These are phyloP conservation scores for Prunella vulgaris DNA, from an alignment of 257 asterid species.

Conservation along the genomic window DNA sequence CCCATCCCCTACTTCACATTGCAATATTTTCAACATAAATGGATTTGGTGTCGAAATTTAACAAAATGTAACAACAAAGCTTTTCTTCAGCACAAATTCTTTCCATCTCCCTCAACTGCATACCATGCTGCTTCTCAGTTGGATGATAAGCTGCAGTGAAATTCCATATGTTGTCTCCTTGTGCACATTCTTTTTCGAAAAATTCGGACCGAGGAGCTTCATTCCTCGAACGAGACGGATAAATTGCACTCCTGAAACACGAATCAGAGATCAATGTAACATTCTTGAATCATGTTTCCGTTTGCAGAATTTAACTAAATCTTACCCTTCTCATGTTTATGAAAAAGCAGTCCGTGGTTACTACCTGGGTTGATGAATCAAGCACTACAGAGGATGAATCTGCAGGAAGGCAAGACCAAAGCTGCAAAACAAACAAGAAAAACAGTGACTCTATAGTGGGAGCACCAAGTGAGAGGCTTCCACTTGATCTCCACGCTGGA, in stretches of 20 bases:
- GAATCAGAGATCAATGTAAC: neutral
- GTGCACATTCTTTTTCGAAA: neutral
- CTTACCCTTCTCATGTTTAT: neutral
- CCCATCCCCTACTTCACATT: neutral
- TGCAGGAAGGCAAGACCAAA: constrained; percentile 50
- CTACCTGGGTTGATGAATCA: constrained; percentile 10
- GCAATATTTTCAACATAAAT: neutral
- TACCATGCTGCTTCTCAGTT: no score
- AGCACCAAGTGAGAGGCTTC: constrained; percentile 75
- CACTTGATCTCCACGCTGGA: constrained; percentile 97
- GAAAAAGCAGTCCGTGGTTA: neutral
- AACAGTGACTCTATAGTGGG: constrained; percentile 47
- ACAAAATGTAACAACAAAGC: constrained; percentile 11
- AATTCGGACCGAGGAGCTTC: constrained; percentile 49
- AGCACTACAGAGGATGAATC: constrained; percentile 62
- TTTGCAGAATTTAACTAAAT: neutral
- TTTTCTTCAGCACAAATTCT: neutral
- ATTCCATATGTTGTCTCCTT: neutral
- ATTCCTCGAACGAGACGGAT: constrained; percentile 28
- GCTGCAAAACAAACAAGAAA: constrained; percentile 60
- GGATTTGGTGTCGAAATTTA: neutral
- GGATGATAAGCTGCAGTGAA: neutral
- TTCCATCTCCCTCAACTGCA: neutral
- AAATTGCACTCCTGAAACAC: constrained; percentile 13
- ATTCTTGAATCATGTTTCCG: neutral